A percentile compares a stretch with the other conserved stretches of the same genome.
Conservation (phyloP, 768 basidiomycete genomes). For the Pulveroboletus sp. region DNA sequence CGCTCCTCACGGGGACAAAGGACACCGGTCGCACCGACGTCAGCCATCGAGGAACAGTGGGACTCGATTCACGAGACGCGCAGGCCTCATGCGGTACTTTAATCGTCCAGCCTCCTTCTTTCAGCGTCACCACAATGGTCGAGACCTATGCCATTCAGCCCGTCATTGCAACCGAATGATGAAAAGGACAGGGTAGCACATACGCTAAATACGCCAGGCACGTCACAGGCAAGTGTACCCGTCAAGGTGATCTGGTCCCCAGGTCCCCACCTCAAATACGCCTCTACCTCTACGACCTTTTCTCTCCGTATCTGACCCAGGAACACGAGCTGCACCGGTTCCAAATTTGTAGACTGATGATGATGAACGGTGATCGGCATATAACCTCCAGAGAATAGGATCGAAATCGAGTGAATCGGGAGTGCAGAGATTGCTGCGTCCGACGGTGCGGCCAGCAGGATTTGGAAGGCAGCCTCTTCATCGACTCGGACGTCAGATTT, state of each 20-base stretch:
- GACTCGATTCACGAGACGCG: conserved; percentile 31
- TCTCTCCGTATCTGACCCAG: conserved; percentile 45
- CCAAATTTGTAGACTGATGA: conserved; percentile 13
- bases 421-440: conserved; percentile 48
- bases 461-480: conserved; percentile 67
- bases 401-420: conserved; percentile 53
- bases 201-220: conserved; percentile 53
- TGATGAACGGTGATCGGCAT: conserved; percentile 52
- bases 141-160: conserved; percentile 20
- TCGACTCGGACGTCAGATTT: conserved; percentile 52
- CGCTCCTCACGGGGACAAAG: conserved; percentile 50
- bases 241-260: conserved; percentile 52
- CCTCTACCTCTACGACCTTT: conserved; percentile 25
- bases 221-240: conserved; percentile 52
- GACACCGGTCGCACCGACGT: conserved; percentile 47
- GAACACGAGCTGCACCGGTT: conserved; percentile 29
- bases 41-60: conserved; percentile 48
- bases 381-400: conserved; percentile 53
- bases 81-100: conserved; percentile 52
- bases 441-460: conserved; percentile 53
- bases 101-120: conserved; percentile 63
- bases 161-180: neutral
- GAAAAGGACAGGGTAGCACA: conserved; percentile 12
- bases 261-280: conserved; percentile 54
- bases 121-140: conserved; percentile 50